Base-by-base conservation (phyloP, 2,329 filamentous ascomycete genomes). In the Xylaria sp. region DNA sequence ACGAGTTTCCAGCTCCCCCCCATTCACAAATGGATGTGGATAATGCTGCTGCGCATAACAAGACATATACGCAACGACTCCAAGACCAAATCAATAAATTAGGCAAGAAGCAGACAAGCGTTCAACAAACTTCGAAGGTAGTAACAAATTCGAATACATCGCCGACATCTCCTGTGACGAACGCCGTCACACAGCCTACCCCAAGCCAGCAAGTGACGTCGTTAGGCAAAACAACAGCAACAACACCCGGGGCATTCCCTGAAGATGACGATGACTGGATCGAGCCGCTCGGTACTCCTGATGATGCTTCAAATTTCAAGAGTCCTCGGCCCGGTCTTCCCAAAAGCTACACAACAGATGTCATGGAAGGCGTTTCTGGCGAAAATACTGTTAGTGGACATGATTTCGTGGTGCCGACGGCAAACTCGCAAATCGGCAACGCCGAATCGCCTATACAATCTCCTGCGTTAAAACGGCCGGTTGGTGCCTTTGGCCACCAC, bases 11-110 rank as follows among this genome's bases (percentile, higher is more conserved):
- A 2, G 72, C 74, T 3, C 72, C 75, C 6, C 77, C 80, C 25
- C 80, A 83, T 55, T 76, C 83, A 39, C 86, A 89, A 48, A 79
- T 79, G 9, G 81, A 84, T 18, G 79, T 81, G 1, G 86, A 86
- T 52, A 84, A 85, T 36, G 85, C 86, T 6, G 87, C 85, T 73
- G 80, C 86, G 1, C 91, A 95, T 76, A 94, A 90, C 80, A 97
- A 97, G 79, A 94, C 94, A 0, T 97, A 96, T n/a, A 97, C 96
- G 0, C 94, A 98, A 79, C 87, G 93, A 52, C 85, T 99, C 18
- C 94, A 97, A 73, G 95, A 98, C 75, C 94, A 94, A 75, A 98
- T 99, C 75, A 97, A 90, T 76, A 87, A 88, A 82, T 82, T 91
- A 59, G 88, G 89, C 18, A 88, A 91, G 73, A 84, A 85, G 0